Evolutionary conservation across 202 grass and related monocot genomes (phyloP), one percentile per base, ranked within the genome.

Genomic region (Digitaria exilis): DNA sequence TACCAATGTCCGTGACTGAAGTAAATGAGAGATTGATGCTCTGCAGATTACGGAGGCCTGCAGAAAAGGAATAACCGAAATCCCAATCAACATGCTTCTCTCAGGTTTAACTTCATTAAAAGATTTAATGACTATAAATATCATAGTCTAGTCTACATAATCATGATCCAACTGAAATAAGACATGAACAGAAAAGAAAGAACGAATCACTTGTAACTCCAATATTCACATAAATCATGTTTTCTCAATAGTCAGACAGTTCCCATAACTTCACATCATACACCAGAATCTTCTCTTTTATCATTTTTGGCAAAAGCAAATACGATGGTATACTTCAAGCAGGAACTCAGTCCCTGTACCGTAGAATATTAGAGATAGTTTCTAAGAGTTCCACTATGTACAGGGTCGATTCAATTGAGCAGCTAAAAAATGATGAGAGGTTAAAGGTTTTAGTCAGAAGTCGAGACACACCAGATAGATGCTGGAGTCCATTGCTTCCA

Each of bases 21-120:
- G 96, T 95, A 80, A 98, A 98, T 6, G 96, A 98, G 76, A 98
- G 80, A 88, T 95, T 95, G 52, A 98, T 90, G 62, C 66, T 92
- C 43, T 90, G 77, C 87, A 98, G 84, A 80, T 92, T 92, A 43
- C 29, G 18, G 54, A 98, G 82, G n/a, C 89, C 93, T 98, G 90
- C 11, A 70, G 21, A 68, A 87, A 42, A 21, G 15, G 34, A 83
- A 76, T 32, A 43, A 17, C 9, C 0, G 28, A 34, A 31, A 82
- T 10, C 49, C 50, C 2, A 82, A 35, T 74, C 17, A 84, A 31
- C 32, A 84, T 51, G 30, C n/a, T n/a, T 58, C 67, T 65, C 12
- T 34, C 10, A 42, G 16, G 15, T 79, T 71, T 63, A 5, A 19
- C 63, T 64, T 70, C 31, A 78, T 50, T 3, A 71, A 57, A 76